Percentiles rank a stretch among this genome's conserved stretches.
Conservation (phyloP, 23 red algal species). For the Gracilaria gracilis region DNA sequence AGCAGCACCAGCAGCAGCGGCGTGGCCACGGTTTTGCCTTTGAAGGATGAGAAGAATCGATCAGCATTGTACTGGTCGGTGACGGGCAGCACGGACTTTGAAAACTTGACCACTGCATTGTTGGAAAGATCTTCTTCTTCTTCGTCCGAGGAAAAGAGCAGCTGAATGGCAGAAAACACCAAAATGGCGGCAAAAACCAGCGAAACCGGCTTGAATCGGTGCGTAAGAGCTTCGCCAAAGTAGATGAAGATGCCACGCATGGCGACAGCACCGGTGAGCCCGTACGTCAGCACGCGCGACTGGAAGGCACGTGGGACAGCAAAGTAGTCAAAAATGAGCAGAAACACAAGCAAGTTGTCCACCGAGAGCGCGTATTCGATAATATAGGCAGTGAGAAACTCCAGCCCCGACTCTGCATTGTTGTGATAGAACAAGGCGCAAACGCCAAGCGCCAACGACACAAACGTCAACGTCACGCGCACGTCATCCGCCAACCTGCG, state of each 20-base stretch:
- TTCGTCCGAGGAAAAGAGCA: constrained; percentile 52
- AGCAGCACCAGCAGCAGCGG: constrained; percentile 90
- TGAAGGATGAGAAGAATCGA: constrained; percentile 65
- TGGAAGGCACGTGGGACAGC: constrained; percentile 72
- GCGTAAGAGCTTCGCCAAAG: constrained; percentile 83
- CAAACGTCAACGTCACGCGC: background rate
- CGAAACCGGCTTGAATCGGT: constrained; percentile 75
- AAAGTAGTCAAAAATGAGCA: constrained; percentile 94
- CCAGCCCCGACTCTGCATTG: constrained; percentile 26
- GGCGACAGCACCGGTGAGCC: constrained; percentile 76
- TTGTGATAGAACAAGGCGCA: constrained; percentile 23
- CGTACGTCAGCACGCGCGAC: constrained; percentile 77
- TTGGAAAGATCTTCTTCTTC: constrained; percentile 66
- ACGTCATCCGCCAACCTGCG: constrained; percentile 7
- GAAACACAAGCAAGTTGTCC: constrained; percentile 97
- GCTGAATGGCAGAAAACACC: constrained; percentile 66
- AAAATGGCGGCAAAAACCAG: constrained; percentile 85
- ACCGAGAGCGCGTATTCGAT: constrained; percentile 96
- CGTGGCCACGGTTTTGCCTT: constrained; percentile 64
- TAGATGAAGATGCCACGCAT: constrained; percentile 86
- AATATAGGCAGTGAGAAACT: constrained; percentile 93
- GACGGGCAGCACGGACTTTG: constrained; percentile 54
- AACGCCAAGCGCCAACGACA: constrained; percentile 27
- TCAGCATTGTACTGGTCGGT: constrained; percentile 64
- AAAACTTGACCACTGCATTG: constrained; percentile 72